A percentile compares a stretch with the other conserved stretches of the same genome.
Conservation (phyloP, 768 basidiomycete genomes). For the Hebeloma cylindrosporum region DNA sequence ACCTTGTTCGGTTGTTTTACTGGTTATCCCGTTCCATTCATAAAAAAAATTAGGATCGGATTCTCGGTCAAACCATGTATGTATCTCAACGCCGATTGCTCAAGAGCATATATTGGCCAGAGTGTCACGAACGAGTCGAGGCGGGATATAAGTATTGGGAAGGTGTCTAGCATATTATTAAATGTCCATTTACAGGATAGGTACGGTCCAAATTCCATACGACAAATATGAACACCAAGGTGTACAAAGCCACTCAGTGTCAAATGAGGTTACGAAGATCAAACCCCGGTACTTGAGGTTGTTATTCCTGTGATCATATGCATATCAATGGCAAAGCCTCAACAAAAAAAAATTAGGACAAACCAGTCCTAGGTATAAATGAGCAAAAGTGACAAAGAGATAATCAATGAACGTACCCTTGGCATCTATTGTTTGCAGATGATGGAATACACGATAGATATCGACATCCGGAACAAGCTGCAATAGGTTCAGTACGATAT, state of each 20-base stretch:
- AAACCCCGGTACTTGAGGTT: slow-evolving; percentile 12
- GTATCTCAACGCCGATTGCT: no score
- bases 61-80: no score
- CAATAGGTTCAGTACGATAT: slow-evolving; percentile 1
- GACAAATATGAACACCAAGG: no score
- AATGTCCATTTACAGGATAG: no score
- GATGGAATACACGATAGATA: slow-evolving; percentile 91
- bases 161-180: no score
- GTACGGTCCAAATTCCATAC: no score
- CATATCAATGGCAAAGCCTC: background rate
- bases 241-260: background rate
- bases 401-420: slow-evolving; percentile 41
- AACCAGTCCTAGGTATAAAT: slow-evolving; percentile 33
- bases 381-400: slow-evolving; percentile 1
- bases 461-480: slow-evolving; percentile 85
- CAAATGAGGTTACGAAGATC: background rate
- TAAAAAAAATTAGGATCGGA: no score
- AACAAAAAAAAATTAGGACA: slow-evolving; percentile 10
- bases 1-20: no score
- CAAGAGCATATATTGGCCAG: no score
- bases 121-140: no score
- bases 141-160: no score
- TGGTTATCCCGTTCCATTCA: no score
- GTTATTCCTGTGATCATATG: slow-evolving; percentile 6
- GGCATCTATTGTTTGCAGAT: slow-evolving; percentile 64